Conservation (phyloP, 2,329 filamentous ascomycete species). For the Ceratocystis alfenasii region DNA sequence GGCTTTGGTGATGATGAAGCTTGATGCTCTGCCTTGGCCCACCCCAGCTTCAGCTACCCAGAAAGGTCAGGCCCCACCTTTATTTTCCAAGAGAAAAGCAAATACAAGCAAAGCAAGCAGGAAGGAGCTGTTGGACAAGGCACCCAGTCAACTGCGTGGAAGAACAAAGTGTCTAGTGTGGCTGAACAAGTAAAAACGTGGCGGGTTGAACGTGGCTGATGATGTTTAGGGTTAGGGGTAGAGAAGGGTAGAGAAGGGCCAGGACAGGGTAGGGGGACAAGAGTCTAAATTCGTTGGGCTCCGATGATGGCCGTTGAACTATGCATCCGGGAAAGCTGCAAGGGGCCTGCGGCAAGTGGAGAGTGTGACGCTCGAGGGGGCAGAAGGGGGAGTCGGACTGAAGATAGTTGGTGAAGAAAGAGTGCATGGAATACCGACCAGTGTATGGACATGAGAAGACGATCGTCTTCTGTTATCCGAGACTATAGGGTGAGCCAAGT, state of each 20-base stretch:
- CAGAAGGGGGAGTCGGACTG: background rate
- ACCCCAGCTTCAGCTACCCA: conserved; percentile 18
- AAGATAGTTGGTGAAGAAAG: background rate
- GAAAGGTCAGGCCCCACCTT: conserved; percentile 6
- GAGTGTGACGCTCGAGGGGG: conserved; percentile 1
- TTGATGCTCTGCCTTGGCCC: conserved; percentile 22
- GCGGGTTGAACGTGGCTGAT: too few relatives aligned
- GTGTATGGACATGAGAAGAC: too few relatives aligned
- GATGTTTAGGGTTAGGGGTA: too few relatives aligned
- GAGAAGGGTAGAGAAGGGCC: too few relatives aligned
- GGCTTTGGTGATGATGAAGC: conserved; percentile 22
- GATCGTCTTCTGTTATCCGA: too few relatives aligned
- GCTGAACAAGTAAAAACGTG: background rate
- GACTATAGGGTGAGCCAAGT: too few relatives aligned
- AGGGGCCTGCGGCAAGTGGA: conserved; percentile 6
- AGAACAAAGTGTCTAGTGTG: background rate
- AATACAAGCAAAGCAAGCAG: background rate
- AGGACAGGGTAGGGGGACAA: background rate
- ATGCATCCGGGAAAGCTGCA: background rate
- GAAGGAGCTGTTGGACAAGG: conserved; percentile 9
- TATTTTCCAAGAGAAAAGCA: conserved; percentile 1
- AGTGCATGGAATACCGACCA: background rate
- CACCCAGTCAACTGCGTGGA: conserved; percentile 21
- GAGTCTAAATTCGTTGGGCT: background rate
- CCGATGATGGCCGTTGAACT: background rate